Conservation (phyloP, 2,329 filamentous ascomycete species). For the Aciculosporium take region DNA sequence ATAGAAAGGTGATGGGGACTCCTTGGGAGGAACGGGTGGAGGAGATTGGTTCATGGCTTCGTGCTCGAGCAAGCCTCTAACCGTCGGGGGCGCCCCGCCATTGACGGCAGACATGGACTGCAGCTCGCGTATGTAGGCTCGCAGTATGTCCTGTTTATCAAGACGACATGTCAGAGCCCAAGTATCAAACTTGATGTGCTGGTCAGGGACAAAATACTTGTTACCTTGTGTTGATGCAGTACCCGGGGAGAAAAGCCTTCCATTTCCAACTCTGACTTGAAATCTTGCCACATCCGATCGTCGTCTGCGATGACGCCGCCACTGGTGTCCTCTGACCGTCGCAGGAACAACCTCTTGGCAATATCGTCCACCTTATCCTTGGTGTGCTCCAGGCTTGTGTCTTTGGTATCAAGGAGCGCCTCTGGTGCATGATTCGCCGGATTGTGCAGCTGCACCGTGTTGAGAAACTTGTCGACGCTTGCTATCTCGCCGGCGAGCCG, state of each 20-base stretch:
- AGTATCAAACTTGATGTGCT: background rate
- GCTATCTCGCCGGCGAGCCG: slow-evolving; percentile 38
- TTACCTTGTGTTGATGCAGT: slow-evolving; percentile 42
- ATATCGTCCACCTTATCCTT: slow-evolving; percentile 47
- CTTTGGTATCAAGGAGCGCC: slow-evolving; percentile 21
- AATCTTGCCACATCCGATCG: slow-evolving; percentile 42
- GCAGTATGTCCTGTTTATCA: slow-evolving; percentile 35
- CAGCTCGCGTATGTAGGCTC: slow-evolving; percentile 47
- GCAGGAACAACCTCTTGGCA: slow-evolving; percentile 34
- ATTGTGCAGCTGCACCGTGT: slow-evolving; percentile 40
- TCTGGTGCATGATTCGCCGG: slow-evolving; percentile 22
- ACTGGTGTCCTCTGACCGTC: slow-evolving; percentile 24
- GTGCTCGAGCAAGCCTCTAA: slow-evolving; percentile 39
- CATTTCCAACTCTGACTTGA: slow-evolving; percentile 40
- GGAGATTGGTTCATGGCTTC: slow-evolving; percentile 17
- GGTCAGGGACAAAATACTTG: slow-evolving; percentile 9
- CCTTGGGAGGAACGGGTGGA: slow-evolving; percentile 7
- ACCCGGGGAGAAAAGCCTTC: slow-evolving; percentile 45
- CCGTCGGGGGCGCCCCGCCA: slow-evolving; percentile 31
- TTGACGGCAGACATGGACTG: slow-evolving; percentile 32
- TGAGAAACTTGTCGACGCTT: slow-evolving; percentile 40
- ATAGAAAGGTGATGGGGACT: slow-evolving; percentile 16
- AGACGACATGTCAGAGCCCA: background rate
- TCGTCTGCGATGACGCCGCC: slow-evolving; percentile 27
- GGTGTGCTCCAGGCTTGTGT: slow-evolving; percentile 34